A percentile compares a stretch with the other conserved stretches of the same genome.
Conservation (phyloP, 768 basidiomycete genomes). For the Trametes punicea region DNA sequence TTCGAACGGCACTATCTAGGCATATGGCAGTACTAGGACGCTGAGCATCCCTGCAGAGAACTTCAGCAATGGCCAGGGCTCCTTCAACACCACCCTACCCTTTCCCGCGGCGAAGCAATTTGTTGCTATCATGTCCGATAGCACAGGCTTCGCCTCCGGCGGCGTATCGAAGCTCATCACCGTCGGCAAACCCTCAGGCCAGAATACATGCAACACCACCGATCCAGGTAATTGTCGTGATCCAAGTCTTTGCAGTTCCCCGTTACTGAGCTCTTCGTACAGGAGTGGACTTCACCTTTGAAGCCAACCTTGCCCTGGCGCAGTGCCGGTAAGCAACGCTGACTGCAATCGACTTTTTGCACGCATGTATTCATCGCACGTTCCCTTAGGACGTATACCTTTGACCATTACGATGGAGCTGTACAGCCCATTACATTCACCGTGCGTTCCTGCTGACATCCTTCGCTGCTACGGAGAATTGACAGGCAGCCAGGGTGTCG, state of each 20-base stretch:
- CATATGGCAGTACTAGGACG: slow-evolving; percentile 51
- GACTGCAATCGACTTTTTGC: too few relatives aligned
- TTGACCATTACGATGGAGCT: slow-evolving; percentile 22
- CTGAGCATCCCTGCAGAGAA: slow-evolving; percentile 53
- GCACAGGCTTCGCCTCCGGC: slow-evolving; percentile 64
- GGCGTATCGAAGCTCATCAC: slow-evolving; percentile 6
- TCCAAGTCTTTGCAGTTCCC: background rate
- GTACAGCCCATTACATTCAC: slow-evolving; percentile 27
- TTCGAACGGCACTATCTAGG: slow-evolving; percentile 33
- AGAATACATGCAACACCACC: slow-evolving; percentile 3
- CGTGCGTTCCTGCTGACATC: slow-evolving; percentile 10
- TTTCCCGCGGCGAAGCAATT: slow-evolving; percentile 40
- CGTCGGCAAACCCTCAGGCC: background rate
- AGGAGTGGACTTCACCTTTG: slow-evolving; percentile 9
- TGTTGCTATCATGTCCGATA: slow-evolving; percentile 67
- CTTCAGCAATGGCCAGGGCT: slow-evolving; percentile 51
- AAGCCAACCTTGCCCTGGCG: slow-evolving; percentile 1
- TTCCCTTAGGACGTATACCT: slow-evolving; percentile 20
- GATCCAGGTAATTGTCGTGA: background rate
- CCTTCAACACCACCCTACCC: slow-evolving; percentile 45
- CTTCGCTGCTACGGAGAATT: background rate
- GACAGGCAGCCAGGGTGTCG: slow-evolving; percentile 18
- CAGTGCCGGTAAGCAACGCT: slow-evolving; percentile 16
- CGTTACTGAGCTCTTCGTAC: background rate
- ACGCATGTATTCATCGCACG: background rate